phyloP scores from a whole-genome alignment of 257 asterid genomes.

The Solanum phureja region DNA sequence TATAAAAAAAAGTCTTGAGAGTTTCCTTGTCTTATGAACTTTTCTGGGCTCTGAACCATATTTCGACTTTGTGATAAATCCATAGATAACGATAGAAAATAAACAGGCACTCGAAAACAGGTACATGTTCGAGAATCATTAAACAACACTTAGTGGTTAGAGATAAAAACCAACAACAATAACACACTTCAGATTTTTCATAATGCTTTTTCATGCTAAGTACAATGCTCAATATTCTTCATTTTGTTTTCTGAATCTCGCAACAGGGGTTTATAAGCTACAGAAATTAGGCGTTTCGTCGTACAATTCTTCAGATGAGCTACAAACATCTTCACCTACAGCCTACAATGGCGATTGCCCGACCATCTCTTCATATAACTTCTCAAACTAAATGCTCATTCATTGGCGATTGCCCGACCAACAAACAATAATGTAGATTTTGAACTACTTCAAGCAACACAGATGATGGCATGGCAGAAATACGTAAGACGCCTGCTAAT shows the following conservation, averaged over 20 bases:
- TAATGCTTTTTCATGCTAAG: not conserved
- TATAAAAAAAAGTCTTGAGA: not conserved
- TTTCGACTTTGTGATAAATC: not conserved
- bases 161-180: not conserved
- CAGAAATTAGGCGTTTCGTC: not conserved
- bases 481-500: not conserved
- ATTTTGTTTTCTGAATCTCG: not conserved
- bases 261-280: not conserved
- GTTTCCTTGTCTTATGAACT: not conserved
- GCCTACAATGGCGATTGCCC: not conserved
- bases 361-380: not conserved
- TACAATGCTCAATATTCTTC: not conserved
- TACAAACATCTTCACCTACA: not conserved
- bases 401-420: not conserved
- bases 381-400: not conserved
- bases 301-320: not conserved
- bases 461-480: conserved; percentile 9
- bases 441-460: conserved; percentile 4
- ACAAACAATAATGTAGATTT: not conserved
- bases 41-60: not conserved
- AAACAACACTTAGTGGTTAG: not conserved
- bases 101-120: not conserved
- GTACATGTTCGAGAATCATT: not conserved
- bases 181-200: not conserved
- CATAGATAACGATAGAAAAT: not conserved